Evolutionary conservation across 768 basidiomycete species (phyloP), one percentile per base, ranked within the genome.

Genomic region (Termitomyces sp.): DNA sequence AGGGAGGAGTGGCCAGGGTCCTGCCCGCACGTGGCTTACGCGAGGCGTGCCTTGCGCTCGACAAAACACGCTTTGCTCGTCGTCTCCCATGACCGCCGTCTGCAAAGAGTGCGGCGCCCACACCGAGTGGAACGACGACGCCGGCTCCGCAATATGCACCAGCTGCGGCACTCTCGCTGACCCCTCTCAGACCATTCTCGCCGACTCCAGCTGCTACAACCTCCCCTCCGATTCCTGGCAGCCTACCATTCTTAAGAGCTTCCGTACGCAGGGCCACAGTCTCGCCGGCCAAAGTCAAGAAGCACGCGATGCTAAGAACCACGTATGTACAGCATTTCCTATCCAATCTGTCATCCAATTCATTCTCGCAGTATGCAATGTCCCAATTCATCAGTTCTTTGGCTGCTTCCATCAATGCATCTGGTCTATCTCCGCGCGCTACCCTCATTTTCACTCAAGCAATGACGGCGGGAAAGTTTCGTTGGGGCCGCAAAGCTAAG

Each of bases 401-500:
- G 40, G 79, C 87, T 59, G 74, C 78, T 53, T 84, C 83, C 66
- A 76, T 92, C 33, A 81, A 81, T 66, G 80, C 79, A 61, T 73
- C 86, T 66, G 87, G 86, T 70, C 75, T 86, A 67, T 79, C 86
- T 63, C 79, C 83, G 65, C 89, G 91, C 65, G 88, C 88, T 13
- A 81, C 81, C 61, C 78, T 79, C 58, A 73, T 94, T 32, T 93
- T 93, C 74, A 82, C 83, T 73, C 85, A 88, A 65, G 84, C 84
- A 28, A 90, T 87, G 83, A 62, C 73, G 24, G 77, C 77, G 36
- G 83, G 82, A 15, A 71, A 76, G 11, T 88, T 84, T 69, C 83
- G 83, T 40, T 94, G 91, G 91, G 92, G 92, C 40, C 80, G 84
- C 55, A 86, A 81, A 64, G 87, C 91, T 22, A 91, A 83, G 71